Evolutionary conservation across 371 early-diverging fungal species (phyloP).

Genomic region (Smittium mucronatum): DNA sequence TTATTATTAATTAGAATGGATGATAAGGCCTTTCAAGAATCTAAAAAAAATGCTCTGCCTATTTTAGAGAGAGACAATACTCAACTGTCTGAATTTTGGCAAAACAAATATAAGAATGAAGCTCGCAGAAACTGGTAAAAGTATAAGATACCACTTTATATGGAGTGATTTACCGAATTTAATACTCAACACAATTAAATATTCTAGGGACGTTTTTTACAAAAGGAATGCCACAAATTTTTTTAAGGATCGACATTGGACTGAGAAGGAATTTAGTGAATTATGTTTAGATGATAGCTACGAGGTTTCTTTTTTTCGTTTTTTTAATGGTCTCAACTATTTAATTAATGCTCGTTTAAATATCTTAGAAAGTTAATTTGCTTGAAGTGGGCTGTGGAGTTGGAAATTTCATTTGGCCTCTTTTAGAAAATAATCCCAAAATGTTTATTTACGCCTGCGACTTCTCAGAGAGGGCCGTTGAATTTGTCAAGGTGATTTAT

Average conservation of each 20-base stretch:
- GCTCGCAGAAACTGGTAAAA: conserved; percentile 62
- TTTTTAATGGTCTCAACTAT: no score
- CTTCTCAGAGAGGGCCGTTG: conserved; percentile 65
- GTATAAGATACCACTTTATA: not conserved
- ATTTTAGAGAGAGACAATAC: conserved; percentile 50
- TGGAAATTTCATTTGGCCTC: conserved; percentile 90
- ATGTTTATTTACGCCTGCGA: conserved; percentile 71
- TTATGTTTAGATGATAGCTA: conserved; percentile 32
- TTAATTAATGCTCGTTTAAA: no score
- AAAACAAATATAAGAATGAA: conserved; percentile 66
- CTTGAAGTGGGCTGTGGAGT: conserved; percentile 91
- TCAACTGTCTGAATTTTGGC: conserved; percentile 60
- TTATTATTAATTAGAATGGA: not conserved
- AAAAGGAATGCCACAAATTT: conserved; percentile 86
- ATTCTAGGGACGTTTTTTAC: conserved; percentile 64
- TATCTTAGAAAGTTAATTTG: conserved; percentile 24
- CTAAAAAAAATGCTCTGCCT: not conserved
- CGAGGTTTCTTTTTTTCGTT: no score
- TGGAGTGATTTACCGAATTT: not conserved
- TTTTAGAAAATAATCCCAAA: conserved; percentile 57
- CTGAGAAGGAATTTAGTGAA: conserved; percentile 87
- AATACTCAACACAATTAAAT: conserved; percentile 8
- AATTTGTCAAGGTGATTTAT: conserved; percentile 49
- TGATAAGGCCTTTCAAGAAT: not conserved
- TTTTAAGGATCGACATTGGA: conserved; percentile 93